Conservation (phyloP, 164 flowering plant genomes). For the Umbilicus rupestris region DNA sequence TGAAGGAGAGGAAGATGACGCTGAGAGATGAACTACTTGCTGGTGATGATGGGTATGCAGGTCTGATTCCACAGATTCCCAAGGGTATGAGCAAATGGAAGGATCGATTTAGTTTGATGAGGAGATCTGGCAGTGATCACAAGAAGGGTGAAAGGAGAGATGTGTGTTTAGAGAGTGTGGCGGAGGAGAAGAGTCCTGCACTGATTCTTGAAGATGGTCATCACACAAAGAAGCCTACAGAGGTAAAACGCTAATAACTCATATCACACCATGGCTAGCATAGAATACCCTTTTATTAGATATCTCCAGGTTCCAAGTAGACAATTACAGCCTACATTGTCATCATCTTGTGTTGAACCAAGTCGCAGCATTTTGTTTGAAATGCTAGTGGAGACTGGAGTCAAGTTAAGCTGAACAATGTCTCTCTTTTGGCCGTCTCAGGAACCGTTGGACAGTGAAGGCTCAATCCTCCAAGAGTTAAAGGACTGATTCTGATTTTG, state of each 20-base stretch:
- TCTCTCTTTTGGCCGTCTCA: constrained; percentile 10
- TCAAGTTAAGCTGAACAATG: background rate
- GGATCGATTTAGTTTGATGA: constrained; percentile 43
- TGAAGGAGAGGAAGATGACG: constrained; percentile 46
- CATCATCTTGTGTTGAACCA: background rate
- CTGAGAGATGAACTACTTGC: constrained; percentile 52
- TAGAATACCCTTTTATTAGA: too few relatives aligned
- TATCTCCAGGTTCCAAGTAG: too few relatives aligned
- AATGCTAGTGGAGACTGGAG: background rate
- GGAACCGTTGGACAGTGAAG: constrained; percentile 15
- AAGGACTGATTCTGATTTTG: background rate
- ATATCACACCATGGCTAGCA: too few relatives aligned
- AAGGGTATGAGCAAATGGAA: constrained; percentile 50
- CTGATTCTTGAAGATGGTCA: constrained; percentile 17
- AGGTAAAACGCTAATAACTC: too few relatives aligned
- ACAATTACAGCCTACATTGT: background rate
- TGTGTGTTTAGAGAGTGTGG: constrained; percentile 20
- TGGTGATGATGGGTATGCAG: constrained; percentile 27
- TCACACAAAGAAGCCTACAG: constrained; percentile 8
- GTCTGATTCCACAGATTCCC: constrained; percentile 20
- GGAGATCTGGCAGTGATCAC: constrained; percentile 14
- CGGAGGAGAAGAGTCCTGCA: constrained; percentile 19
- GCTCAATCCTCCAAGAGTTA: background rate
- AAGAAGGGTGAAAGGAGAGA: constrained; percentile 27
- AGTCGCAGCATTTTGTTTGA: background rate